These are phyloP conservation scores for Suhomyces choctaworum DNA, from an alignment of 1,139 yeast genomes.

Conservation along the genomic window DNA sequence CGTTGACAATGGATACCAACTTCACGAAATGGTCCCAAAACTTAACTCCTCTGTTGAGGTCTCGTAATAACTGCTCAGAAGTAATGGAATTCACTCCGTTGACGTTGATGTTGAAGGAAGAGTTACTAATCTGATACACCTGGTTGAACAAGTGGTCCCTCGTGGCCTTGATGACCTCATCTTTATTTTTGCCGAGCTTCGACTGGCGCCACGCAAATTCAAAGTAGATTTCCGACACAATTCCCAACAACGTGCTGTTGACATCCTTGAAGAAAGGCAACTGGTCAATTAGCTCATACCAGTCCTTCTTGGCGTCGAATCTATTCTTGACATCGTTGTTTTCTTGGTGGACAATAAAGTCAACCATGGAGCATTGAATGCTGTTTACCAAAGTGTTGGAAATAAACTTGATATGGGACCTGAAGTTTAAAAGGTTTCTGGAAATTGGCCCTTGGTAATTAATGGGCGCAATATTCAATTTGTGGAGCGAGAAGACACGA, in stretches of 20 bases:
- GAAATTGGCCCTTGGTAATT: constrained; percentile 73
- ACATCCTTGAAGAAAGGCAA: constrained; percentile 61
- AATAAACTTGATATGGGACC: constrained; percentile 63
- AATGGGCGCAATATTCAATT: constrained; percentile 54
- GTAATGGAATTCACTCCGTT: constrained; percentile 45
- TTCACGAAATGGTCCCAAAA: constrained; percentile 45
- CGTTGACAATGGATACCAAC: constrained; percentile 38
- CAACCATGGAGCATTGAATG: constrained; percentile 52
- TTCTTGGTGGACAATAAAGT: constrained; percentile 58
- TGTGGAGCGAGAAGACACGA: constrained; percentile 57
- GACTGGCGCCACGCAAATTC: constrained; percentile 38
- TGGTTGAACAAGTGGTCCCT: constrained; percentile 38
- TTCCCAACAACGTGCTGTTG: constrained; percentile 47
- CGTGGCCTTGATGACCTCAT: constrained; percentile 31
- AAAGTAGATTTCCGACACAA: constrained; percentile 44
- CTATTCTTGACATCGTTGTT: constrained; percentile 40
- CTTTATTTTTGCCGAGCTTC: constrained; percentile 27
- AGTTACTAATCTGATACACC: constrained; percentile 41
- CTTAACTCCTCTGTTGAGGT: constrained; percentile 39
- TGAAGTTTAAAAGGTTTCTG: constrained; percentile 59
- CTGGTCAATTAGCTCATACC: constrained; percentile 57
- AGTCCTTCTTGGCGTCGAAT: constrained; percentile 45
- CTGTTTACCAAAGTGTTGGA: constrained; percentile 53
- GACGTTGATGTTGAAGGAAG: constrained; percentile 45
- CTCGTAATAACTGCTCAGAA: constrained; percentile 37